phyloP scores from a whole-genome alignment of 805 yeast species.

The Barnettozyma sucrosica region DNA sequence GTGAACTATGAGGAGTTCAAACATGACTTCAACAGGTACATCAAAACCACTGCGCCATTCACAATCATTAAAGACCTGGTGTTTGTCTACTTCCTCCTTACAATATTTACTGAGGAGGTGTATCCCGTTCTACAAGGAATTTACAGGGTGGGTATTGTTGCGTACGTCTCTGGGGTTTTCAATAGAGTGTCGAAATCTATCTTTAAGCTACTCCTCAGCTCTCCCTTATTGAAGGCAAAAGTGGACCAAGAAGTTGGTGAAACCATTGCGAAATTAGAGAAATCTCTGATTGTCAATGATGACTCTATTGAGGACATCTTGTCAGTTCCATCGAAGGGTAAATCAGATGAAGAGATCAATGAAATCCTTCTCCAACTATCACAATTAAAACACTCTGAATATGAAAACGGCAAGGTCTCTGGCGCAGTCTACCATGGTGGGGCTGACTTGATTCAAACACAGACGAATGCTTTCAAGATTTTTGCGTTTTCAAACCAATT shows the following conservation, averaged over 20 bases:
- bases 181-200: constrained; percentile 6
- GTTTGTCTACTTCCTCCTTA: background rate
- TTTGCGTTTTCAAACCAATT: constrained; percentile 89
- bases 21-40: background rate
- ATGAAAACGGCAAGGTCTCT: constrained; percentile 82
- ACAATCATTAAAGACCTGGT: constrained; percentile 1
- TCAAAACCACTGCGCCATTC: background rate
- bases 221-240: constrained; percentile 50
- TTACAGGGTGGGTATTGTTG: background rate
- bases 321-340: constrained; percentile 55
- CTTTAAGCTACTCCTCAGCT: constrained; percentile 31
- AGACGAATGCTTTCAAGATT: constrained; percentile 66
- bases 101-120: background rate
- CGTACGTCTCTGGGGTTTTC: background rate
- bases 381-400: constrained; percentile 58
- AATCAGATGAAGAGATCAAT: constrained; percentile 41
- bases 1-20: background rate
- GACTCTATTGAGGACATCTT: constrained; percentile 38
- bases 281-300: constrained; percentile 51
- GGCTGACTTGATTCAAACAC: constrained; percentile 63
- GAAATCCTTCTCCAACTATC: constrained; percentile 45
- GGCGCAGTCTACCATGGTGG: constrained; percentile 99
- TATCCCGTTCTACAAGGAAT: background rate
- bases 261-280: constrained; percentile 46
- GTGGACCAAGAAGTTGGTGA: constrained; percentile 56